Evolutionary conservation across 768 basidiomycete genomes (phyloP), one percentile per base, ranked within the genome.

Genomic region (Boletus barrowsii): DNA sequence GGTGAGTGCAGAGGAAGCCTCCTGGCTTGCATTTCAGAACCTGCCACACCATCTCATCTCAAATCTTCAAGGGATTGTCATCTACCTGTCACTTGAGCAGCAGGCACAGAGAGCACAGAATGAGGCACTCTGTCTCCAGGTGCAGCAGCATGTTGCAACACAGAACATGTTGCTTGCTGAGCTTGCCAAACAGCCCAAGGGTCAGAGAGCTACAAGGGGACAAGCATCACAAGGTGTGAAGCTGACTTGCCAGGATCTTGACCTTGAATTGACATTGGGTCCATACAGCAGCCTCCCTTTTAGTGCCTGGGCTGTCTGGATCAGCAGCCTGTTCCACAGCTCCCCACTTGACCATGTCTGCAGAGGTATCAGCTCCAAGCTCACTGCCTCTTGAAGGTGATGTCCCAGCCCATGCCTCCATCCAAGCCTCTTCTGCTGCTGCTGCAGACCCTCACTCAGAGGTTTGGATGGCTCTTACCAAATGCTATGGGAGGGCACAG

Each of bases 31-130:
- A 11, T 58, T 71, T 11, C 20, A 69, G 42, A 53, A 57, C 13
- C 58, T 75, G 0, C 72, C 71, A 1, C 55, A 60, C n/a, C 60
- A 61, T 20, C 45, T 46, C 8, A 4, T 46, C 13, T 3, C 30
- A 13, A 46, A 32, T 10, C 30, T 46, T n/a, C 14, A 7, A 14
- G 32, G 45, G 18, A 46, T 46, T 13, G 10, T 46, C 45, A 46
- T 18, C 30, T 22, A 20, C n/a, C 14, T 46, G 18, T 46, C 18
- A 5, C 13, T 46, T 2, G n/a, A 46, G 24, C 32, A 46, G 45
- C 45, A 35, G 14, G 45, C 45, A 46, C 45, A 46, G 15, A 3
- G 18, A 20, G 45, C 45, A 4, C 20, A 33, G 45, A 35, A 46
- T 9, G 13, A 46, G 30, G 45, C 45, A 7, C 45, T 46, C 7